Evolutionary conservation across 192 early-diverging fungal genomes (phyloP), one percentile per base, ranked within the genome.

Genomic region (Coemansia sp.): DNA sequence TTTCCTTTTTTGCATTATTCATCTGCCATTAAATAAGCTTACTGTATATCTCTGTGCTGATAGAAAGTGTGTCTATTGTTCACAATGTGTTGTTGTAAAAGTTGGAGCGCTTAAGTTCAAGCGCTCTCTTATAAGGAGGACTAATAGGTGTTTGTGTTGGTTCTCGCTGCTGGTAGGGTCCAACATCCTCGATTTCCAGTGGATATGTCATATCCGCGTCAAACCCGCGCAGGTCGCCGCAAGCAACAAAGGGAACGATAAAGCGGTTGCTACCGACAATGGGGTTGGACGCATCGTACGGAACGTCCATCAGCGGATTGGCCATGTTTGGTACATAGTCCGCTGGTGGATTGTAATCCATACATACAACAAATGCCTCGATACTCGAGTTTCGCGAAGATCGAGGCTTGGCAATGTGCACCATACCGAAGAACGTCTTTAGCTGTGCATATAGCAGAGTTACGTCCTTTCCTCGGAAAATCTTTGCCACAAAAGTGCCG

Each of bases 401-500:
- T 65, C 95, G 82, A 23, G 97, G 97, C 71, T 99, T 99, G 55
- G 87, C 85, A 62, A 91, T 92, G 19, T 89, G 89, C n/a, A 99
- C 97, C 0, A 71, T 73, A n/a, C 83, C 79, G 82, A 99, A 99
- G 67, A 97, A 97, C 5, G 91, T 72, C 70, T 91, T 89, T 75
- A 99, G 86, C 73, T 97, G 95, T 6, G 93, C 86, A 58, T 92
- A 92, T 25, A 99, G 80, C 60, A 99, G 69, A 21, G 92, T 91
- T 44, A 96, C 89, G 68, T 99, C 97, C 73, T 93, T 93, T 23
- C 94, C 94, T 48, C 93, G 86, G 70, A 99, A 98, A 56, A 99
- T 99, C 75, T 99, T 99, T 55, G 97, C 95, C 23, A 98, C 89
- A 87, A 99, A 99, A 1, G 90, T 89, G 66, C 97, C 96, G 5